Evolutionary conservation across 2,329 filamentous ascomycete species (phyloP), one percentile per base, ranked within the genome.

Genomic region (Curvularia spicifera): DNA sequence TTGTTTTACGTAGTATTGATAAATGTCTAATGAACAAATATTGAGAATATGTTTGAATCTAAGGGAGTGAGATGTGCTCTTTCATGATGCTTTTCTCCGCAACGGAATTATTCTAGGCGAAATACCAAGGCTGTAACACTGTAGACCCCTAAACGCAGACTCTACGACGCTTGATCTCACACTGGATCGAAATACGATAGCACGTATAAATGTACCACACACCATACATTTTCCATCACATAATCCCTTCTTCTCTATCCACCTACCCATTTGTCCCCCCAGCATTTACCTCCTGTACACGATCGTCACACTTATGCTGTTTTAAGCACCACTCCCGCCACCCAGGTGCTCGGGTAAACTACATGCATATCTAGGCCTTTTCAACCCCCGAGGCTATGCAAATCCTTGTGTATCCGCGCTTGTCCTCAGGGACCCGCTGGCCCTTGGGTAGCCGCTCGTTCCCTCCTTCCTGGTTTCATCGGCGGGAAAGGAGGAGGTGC

Each of bases 21-120:
- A 37, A 40, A 56, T 31, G 53, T 52, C 44, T 56, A 47, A 56
- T 56, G 53, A 56, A 56, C 46, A 39, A 46, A 37, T 28, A 40
- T 50, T 47, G 4, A 22, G 5, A 15, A 47, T 10, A 15, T 20
- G 8, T 22, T 15, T 24, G 1, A 5, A n/a, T 35, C 22, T 4
- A 2, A 26, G 40, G 1, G 3, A 26, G 40, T 24, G 13, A n/a
- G 4, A 12, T 7, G 7, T 46, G 28, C 5, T 6, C 5, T 31
- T 22, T 31, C 8, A 24, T 46, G 26, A 46, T 31, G 4, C 2
- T 18, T 44, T 44, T 28, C 10, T 18, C 24, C 8, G 24, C 13
- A 8, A 33, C 8, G 12, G 13, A 4, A 15, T 37, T 2, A n/a
- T 37, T 15, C 33, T 37, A n/a, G 15, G 33, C 13, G 33, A n/a